Percentiles rank a stretch among this genome's conserved stretches.
These are phyloP conservation scores for Bremia lactucae DNA, from an alignment of 352 stramenopile species.

Conservation along the genomic window DNA sequence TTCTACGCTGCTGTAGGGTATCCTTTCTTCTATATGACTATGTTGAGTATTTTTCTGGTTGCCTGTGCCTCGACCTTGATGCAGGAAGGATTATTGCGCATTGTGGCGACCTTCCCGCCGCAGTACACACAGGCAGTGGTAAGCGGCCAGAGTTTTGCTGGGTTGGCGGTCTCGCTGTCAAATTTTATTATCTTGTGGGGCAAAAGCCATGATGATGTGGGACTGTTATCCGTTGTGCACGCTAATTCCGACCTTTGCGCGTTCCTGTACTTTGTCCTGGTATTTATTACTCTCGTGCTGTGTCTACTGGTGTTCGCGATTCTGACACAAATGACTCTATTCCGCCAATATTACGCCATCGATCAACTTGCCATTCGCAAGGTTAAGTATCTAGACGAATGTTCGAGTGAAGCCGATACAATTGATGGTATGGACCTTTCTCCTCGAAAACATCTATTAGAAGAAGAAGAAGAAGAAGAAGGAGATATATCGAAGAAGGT, in stretches of 20 bases:
- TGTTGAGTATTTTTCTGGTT: slow-evolving; percentile 63
- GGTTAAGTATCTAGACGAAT: slow-evolving; percentile 21
- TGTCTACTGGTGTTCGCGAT: slow-evolving; percentile 41
- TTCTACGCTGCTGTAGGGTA: slow-evolving; percentile 11
- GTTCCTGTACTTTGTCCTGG: slow-evolving; percentile 72
- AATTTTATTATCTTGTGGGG: slow-evolving; percentile 60
- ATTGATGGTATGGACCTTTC: slow-evolving; percentile 30
- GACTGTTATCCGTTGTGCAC: slow-evolving; percentile 14
- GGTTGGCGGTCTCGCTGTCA: slow-evolving; percentile 55
- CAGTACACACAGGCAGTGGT: slow-evolving; percentile 71
- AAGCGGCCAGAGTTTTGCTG: slow-evolving; percentile 64
- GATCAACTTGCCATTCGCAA: too few relatives aligned
- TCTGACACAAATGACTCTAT: slow-evolving; percentile 55
- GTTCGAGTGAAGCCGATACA: slow-evolving; percentile 20
- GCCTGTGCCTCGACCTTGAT: slow-evolving; percentile 59
- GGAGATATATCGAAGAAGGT: slow-evolving; percentile 14
- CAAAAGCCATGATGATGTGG: slow-evolving; percentile 21
- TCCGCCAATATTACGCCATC: slow-evolving; percentile 50
- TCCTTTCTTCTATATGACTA: slow-evolving; percentile 68
- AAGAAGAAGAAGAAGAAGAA: slow-evolving; percentile 1
- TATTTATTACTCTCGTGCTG: slow-evolving; percentile 53
- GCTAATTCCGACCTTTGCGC: slow-evolving; percentile 46
- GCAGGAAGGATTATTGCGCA: slow-evolving; percentile 70
- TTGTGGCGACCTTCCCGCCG: slow-evolving; percentile 63
- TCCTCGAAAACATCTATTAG: slow-evolving; percentile 15